A percentile compares a stretch with the other conserved stretches of the same genome.
phyloP scores from a whole-genome alignment of 441 rosid genomes.

The Pelargonium myrrhifolium region DNA sequence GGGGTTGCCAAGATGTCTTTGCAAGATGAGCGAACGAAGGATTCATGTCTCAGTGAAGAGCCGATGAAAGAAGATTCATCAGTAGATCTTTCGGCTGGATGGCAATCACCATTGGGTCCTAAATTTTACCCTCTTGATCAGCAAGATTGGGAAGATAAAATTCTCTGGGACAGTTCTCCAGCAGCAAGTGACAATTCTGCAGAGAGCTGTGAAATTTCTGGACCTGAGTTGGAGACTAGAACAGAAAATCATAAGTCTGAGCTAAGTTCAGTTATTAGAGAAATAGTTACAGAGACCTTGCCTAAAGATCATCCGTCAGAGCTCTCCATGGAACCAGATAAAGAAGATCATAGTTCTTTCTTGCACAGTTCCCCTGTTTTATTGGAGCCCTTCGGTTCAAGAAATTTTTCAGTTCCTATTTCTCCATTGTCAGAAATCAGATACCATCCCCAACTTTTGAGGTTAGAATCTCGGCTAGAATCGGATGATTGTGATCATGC shows the following conservation, averaged over 20 bases:
- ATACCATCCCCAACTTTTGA: slow-evolving; percentile 85
- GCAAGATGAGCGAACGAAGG: slow-evolving; percentile 33
- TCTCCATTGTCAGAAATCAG: slow-evolving; percentile 28
- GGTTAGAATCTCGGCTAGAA: slow-evolving; percentile 59
- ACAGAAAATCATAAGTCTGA: slow-evolving; percentile 14
- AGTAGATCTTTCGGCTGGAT: slow-evolving; percentile 34
- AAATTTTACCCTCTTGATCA: slow-evolving; percentile 72
- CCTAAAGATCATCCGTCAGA: slow-evolving; percentile 21
- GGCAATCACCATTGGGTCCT: slow-evolving; percentile 43
- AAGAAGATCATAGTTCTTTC: slow-evolving; percentile 28
- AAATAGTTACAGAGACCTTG: background rate
- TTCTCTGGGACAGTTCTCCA: slow-evolving; percentile 77
- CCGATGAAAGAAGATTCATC: slow-evolving; percentile 50
- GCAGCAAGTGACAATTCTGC: slow-evolving; percentile 35
- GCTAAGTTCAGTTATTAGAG: slow-evolving; percentile 2
- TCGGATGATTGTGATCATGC: slow-evolving; percentile 27
- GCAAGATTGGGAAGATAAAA: slow-evolving; percentile 86
- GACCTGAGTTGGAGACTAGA: slow-evolving; percentile 29
- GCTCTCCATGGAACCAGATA: slow-evolving; percentile 26
- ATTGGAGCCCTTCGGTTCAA: slow-evolving; percentile 50
- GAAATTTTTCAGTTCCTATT: slow-evolving; percentile 25
- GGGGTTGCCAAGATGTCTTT: slow-evolving; percentile 30
- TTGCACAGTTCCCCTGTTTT: slow-evolving; percentile 36
- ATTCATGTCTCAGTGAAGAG: slow-evolving; percentile 52
- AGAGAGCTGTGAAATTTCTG: slow-evolving; percentile 37